These are phyloP conservation scores for Raffaelea ambrosiae DNA, from an alignment of 2,329 filamentous ascomycete genomes.

Conservation along the genomic window DNA sequence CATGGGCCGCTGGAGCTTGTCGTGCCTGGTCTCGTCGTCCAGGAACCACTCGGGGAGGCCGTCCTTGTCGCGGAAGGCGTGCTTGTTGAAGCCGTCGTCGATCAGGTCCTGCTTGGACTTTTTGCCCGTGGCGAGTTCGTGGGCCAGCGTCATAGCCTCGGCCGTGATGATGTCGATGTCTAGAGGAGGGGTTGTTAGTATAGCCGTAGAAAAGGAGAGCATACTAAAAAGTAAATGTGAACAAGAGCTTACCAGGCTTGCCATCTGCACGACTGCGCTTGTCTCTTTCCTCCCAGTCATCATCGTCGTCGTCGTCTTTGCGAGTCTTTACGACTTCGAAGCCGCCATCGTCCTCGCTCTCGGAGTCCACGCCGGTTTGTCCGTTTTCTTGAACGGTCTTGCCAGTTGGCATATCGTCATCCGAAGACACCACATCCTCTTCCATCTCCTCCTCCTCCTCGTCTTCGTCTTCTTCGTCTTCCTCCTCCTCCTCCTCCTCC, in stretches of 20 bases:
- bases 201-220: conserved; percentile 2
- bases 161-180: conserved; percentile 99
- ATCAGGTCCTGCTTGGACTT: conserved; percentile 70
- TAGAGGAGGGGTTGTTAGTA: conserved; percentile 21
- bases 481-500: not conserved
- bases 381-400: not conserved
- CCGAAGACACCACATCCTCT: not conserved
- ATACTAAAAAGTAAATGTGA: not conserved
- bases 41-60: conserved; percentile 97
- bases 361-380: conserved; percentile 16
- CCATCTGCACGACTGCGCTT: conserved; percentile 49
- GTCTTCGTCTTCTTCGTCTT: not conserved
- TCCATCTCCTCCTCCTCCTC: conserved; percentile 1
- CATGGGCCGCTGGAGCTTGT: conserved; percentile 79
- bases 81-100: conserved; percentile 91
- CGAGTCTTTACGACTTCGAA: conserved; percentile 53
- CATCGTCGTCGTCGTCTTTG: conserved; percentile 19
- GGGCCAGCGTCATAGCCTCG: conserved; percentile 95
- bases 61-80: conserved; percentile 81
- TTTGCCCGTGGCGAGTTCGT: conserved; percentile 79
- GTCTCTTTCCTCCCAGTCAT: conserved; percentile 58
- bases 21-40: conserved; percentile 81
- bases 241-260: not conserved
- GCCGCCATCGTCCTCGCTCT: conserved; percentile 25
- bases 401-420: not conserved